phyloP scores from a whole-genome alignment of 352 stramenopile genomes.

The Pythium diclinum region DNA sequence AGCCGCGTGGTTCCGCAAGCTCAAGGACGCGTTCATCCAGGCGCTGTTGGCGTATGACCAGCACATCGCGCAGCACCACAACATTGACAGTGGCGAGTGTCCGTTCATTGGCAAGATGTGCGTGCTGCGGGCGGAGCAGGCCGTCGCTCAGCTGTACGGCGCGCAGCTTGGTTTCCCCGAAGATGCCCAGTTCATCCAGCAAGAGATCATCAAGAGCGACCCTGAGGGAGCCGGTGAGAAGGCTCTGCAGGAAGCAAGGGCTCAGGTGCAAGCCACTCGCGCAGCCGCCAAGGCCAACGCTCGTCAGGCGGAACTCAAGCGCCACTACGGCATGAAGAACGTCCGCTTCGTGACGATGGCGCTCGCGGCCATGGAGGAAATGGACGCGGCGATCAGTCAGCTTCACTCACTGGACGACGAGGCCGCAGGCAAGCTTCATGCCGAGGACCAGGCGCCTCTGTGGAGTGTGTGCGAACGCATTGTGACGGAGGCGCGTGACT shows the following conservation, averaged over 20 bases:
- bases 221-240: slow-evolving; percentile 61
- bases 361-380: slow-evolving; percentile 56
- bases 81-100: slow-evolving; percentile 26
- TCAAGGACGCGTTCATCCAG: slow-evolving; percentile 54
- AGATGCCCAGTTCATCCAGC: slow-evolving; percentile 37
- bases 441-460: neutral
- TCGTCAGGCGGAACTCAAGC: slow-evolving; percentile 49
- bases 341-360: slow-evolving; percentile 53
- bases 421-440: neutral
- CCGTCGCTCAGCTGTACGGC: slow-evolving; percentile 44
- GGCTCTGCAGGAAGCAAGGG: slow-evolving; percentile 49
- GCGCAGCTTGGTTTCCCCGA: slow-evolving; percentile 47
- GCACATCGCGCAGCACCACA: slow-evolving; percentile 25
- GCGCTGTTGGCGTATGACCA: slow-evolving; percentile 15
- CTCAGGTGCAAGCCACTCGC: slow-evolving; percentile 33
- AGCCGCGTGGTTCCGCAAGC: slow-evolving; percentile 78
- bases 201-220: slow-evolving; percentile 73
- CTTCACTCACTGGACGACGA: slow-evolving; percentile 35
- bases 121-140: slow-evolving; percentile 44
- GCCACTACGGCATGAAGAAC: slow-evolving; percentile 50
- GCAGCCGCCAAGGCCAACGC: slow-evolving; percentile 30
- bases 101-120: slow-evolving; percentile 45
- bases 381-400: slow-evolving; percentile 44
- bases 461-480: slow-evolving; percentile 15
- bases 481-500: slow-evolving; percentile 37